Evolutionary conservation across 176 grass and related monocot genomes (phyloP).

Genomic region (Aegilops speltoides): DNA sequence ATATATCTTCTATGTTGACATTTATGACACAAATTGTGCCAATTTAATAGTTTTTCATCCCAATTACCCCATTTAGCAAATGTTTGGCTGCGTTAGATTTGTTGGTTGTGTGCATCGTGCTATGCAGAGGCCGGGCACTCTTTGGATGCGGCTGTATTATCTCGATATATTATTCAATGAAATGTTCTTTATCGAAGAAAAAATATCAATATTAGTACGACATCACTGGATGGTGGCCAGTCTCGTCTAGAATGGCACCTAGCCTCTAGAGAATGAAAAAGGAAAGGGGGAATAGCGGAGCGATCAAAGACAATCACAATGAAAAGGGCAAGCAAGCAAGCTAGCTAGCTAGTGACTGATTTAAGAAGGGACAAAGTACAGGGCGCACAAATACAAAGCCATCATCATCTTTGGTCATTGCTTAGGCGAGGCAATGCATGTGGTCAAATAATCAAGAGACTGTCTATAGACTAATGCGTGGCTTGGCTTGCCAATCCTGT

Average conservation of each 20-base stretch:
- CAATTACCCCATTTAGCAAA: background rate
- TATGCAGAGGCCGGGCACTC: too few relatives aligned
- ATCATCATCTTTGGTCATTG: constrained; percentile 29
- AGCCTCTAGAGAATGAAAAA: background rate
- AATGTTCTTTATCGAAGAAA: too few relatives aligned
- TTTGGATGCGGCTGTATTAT: too few relatives aligned
- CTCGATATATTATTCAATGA: too few relatives aligned
- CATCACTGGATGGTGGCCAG: background rate
- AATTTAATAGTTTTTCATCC: background rate
- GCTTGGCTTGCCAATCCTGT: constrained; percentile 4
- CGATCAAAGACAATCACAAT: constrained; percentile 3
- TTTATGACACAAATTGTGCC: background rate
- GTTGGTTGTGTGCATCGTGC: too few relatives aligned
- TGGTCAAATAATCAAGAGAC: constrained; percentile 40
- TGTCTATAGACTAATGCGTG: constrained; percentile 19
- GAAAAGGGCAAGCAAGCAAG: background rate
- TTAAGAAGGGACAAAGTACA: constrained; percentile 31
- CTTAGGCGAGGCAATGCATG: constrained; percentile 44
- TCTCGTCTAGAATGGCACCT: background rate
- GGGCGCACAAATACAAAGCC: constrained; percentile 13
- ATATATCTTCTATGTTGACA: background rate
- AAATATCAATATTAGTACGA: background rate
- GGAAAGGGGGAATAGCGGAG: background rate
- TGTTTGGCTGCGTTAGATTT: background rate
- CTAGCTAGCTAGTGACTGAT: constrained; percentile 4